phyloP scores from a whole-genome alignment of 2,329 filamentous ascomycete species.

The Plectosphaerella sp. region DNA sequence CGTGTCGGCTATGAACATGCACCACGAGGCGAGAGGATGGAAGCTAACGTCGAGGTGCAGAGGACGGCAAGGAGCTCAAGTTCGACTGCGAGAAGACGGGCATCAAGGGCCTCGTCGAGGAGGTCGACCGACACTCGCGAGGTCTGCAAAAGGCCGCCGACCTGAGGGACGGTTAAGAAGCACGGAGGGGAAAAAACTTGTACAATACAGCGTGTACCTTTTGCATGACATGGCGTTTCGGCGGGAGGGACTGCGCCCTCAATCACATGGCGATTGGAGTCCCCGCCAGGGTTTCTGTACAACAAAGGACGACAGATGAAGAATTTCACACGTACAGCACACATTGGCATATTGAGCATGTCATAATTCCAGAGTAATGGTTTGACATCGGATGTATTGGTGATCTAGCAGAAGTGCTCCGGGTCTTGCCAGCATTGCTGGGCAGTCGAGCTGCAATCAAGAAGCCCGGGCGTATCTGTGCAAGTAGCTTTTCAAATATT shows the following conservation, averaged over 20 bases:
- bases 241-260: background rate
- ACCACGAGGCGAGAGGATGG: too few relatives aligned
- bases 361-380: too few relatives aligned
- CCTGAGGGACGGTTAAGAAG: slow-evolving; percentile 44
- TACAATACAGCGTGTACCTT: slow-evolving; percentile 1
- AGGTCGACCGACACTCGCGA: slow-evolving; percentile 87
- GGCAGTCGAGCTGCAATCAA: background rate
- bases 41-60: slow-evolving; percentile 35
- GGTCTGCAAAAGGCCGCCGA: slow-evolving; percentile 78
- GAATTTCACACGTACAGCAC: too few relatives aligned
- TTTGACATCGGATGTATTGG: too few relatives aligned
- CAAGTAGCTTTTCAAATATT: background rate
- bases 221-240: slow-evolving; percentile 1
- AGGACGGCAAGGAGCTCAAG: slow-evolving; percentile 88
- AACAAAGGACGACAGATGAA: too few relatives aligned
- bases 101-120: slow-evolving; percentile 81
- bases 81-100: slow-evolving; percentile 76
- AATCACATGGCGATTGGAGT: too few relatives aligned
- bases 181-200: background rate
- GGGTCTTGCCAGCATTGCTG: background rate
- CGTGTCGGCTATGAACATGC: slow-evolving; percentile 17
- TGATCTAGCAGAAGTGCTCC: too few relatives aligned
- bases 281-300: too few relatives aligned
- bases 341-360: too few relatives aligned
- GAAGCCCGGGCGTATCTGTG: background rate